Conservation (phyloP, 345 rosid species). For the Hevea brasiliensis region DNA sequence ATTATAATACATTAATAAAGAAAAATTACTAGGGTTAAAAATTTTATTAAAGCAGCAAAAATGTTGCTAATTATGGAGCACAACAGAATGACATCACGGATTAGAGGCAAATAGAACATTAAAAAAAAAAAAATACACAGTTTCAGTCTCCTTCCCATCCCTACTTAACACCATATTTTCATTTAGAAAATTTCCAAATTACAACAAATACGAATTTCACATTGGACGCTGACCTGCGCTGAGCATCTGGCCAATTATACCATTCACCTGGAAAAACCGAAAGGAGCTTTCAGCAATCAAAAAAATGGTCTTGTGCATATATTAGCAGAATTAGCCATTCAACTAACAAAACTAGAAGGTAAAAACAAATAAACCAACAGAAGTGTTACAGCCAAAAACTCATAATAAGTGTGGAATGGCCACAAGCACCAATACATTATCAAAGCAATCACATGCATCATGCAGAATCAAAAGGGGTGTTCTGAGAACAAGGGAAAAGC, state of each 20-base stretch:
- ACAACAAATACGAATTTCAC: slow-evolving; percentile 23
- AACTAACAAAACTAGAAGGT: neutral
- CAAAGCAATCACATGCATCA: neutral
- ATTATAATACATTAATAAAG: neutral
- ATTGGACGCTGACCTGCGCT: slow-evolving; percentile 67
- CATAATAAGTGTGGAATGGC: neutral
- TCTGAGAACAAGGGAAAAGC: neutral
- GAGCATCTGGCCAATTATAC: slow-evolving; percentile 82
- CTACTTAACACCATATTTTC: neutral
- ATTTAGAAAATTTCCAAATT: slow-evolving; percentile 1
- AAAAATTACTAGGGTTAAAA: neutral
- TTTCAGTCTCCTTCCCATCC: neutral
- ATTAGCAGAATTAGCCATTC: neutral
- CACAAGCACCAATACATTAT: neutral
- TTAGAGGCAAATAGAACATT: neutral
- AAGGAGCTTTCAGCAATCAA: neutral
- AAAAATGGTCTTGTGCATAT: neutral
- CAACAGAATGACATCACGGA: neutral
- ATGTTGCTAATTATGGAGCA: neutral
- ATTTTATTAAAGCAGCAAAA: neutral
- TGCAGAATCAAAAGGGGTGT: neutral
- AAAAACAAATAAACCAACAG: neutral
- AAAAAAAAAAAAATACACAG: neutral
- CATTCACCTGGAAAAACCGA: slow-evolving; percentile 63
- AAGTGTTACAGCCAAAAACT: neutral